Evolutionary conservation across 176 grass and related monocot genomes (phyloP), one percentile per base, ranked within the genome.

Genomic region (Eleusine indica): DNA sequence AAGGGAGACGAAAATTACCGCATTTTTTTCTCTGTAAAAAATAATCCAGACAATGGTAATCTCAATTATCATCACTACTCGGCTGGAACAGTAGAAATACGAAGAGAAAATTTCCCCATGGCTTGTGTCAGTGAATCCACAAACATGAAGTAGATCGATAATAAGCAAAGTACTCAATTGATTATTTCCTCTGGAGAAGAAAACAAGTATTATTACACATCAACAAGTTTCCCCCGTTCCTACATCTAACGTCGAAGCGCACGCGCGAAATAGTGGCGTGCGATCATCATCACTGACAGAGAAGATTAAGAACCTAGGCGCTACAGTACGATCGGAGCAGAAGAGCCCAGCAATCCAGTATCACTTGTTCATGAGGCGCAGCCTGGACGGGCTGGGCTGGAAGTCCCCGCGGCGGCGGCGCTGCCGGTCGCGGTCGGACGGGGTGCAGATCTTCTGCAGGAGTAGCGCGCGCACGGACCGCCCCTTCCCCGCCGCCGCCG

Each of bases 371-470:
- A 87, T 79, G 79, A 87, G 61, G 52, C 85, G 73, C 6, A 97
- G 83, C 77, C 92, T 87, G 17, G 92, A 94, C 0, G 90, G 94
- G 29, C 67, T 82, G 0, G 94, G 92, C 70, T 80, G 86, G 85
- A 94, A 94, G 56, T 92, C 88, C 35, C 69, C 79, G 71, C 76
- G 71, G 30, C 80, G 66, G 12, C 82, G 73, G 29, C 80, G 91
- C 72, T 82, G 70, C 29, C 80, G 86, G 82, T 85, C 88, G 80
- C 82, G 66, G 28, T 75, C 76, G 40, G 90, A 80, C 41, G 83
- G 80, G 54, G 28, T 80, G 57, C 7, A 2, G 58, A 94, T 83
- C 53, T 67, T 86, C 77, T 88, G 89, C 41, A 94, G 79, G 29
- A 94, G 88, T 62, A 90, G 77, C 44, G 89, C 54, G 85, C 88